These are phyloP conservation scores for Leptodontidium sp. DNA, from an alignment of 2,329 filamentous ascomycete genomes.

Conservation along the genomic window DNA sequence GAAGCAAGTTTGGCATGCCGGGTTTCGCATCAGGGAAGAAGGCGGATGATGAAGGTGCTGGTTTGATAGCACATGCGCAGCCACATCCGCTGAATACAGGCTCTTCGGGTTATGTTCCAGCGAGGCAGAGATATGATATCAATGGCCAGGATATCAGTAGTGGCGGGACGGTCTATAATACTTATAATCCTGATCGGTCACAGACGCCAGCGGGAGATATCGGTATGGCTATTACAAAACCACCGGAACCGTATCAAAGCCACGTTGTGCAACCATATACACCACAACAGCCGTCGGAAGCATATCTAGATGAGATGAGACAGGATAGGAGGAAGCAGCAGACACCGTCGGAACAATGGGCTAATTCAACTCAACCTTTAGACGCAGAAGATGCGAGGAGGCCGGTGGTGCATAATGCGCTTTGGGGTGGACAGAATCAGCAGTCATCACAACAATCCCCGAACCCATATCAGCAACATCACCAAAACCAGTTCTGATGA, in stretches of 20 bases:
- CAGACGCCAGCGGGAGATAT: constrained; percentile 27
- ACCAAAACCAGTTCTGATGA: constrained; percentile 5
- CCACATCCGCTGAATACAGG: constrained; percentile 40
- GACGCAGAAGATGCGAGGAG: constrained; percentile 2
- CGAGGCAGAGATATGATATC: constrained; percentile 43
- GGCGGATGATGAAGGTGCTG: constrained; percentile 41
- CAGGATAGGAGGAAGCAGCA: constrained; percentile 30
- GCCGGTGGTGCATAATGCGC: constrained; percentile 34
- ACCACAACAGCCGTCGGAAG: constrained; percentile 30
- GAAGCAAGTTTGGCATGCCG: constrained; percentile 43
- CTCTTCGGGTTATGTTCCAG: constrained; percentile 39
- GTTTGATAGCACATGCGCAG: constrained; percentile 44
- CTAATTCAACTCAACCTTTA: constrained; percentile 28
- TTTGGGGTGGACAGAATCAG: constrained; percentile 30
- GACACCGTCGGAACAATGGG: constrained; percentile 35
- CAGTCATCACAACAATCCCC: neutral
- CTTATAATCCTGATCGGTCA: constrained; percentile 12
- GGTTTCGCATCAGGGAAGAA: constrained; percentile 24
- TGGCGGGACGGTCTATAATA: constrained; percentile 29
- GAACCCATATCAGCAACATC: neutral
- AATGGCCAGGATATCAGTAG: constrained; percentile 41
- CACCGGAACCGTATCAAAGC: constrained; percentile 38
- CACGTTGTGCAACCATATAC: constrained; percentile 31
- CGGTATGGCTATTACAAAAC: constrained; percentile 37
- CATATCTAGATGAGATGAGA: constrained; percentile 36